Conservation (phyloP, 2,329 filamentous ascomycete genomes). For the Apiospora saccharicola region DNA sequence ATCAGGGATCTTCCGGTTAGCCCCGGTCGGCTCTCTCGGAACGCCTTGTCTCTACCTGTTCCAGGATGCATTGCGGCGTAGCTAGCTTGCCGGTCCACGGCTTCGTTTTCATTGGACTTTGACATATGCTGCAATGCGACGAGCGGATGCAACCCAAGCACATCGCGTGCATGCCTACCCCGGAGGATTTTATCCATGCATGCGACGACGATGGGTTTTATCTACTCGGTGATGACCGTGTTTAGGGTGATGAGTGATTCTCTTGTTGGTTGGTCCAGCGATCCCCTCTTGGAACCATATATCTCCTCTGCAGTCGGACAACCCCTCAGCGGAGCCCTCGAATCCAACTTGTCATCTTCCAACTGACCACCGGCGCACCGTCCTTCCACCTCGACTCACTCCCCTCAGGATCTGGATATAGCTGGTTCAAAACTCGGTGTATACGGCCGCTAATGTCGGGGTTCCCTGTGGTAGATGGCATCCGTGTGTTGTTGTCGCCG, state of each 20-base stretch:
- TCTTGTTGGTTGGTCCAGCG: no score
- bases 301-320: neutral
- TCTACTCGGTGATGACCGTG: no score
- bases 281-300: neutral
- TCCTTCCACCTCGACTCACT: neutral
- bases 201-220: neutral
- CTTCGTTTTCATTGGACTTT: no score
- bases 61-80: no score
- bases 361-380: neutral
- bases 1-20: neutral
- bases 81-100: no score
- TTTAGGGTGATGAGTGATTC: no score
- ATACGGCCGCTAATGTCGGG: neutral
- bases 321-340: neutral
- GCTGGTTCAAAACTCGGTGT: neutral
- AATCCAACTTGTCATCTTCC: neutral
- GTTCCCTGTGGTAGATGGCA: conserved; percentile 33
- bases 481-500: conserved; percentile 36
- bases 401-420: neutral
- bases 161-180: no score
- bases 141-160: neutral
- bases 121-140: neutral
- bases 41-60: neutral
- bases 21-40: neutral
- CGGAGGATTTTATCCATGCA: neutral